Evolutionary conservation across 2,329 filamentous ascomycete genomes (phyloP).

Genomic region (Leptodontidium sp.): DNA sequence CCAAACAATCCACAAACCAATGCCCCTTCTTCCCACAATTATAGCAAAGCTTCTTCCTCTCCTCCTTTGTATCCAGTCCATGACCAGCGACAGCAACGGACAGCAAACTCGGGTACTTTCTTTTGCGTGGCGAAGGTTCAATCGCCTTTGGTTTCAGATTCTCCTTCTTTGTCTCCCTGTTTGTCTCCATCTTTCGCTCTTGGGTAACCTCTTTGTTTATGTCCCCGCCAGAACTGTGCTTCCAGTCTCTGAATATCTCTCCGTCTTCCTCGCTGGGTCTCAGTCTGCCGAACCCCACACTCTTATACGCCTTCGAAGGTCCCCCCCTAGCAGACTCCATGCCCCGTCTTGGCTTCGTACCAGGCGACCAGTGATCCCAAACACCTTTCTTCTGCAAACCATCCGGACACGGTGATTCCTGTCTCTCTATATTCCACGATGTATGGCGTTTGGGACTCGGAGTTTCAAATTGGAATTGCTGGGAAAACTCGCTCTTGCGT

Average conservation of each 20-base stretch:
- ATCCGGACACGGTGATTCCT: neutral
- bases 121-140: neutral
- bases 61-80: neutral
- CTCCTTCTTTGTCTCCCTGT: neutral
- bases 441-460: neutral
- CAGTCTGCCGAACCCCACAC: neutral
- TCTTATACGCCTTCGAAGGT: neutral
- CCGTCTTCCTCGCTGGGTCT: neutral
- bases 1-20: constrained; percentile 28
- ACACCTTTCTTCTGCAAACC: neutral
- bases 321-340: neutral
- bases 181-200: neutral
- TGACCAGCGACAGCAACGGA: neutral
- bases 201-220: neutral
- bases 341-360: neutral
- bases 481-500: neutral
- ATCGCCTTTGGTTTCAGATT: neutral
- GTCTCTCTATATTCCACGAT: neutral
- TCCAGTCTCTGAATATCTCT: neutral
- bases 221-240: too few species aligned
- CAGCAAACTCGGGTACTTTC: neutral
- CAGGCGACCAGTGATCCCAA: constrained; percentile 7
- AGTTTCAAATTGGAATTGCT: neutral
- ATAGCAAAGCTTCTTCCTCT: constrained; percentile 19
- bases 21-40: constrained; percentile 29